These are phyloP conservation scores for Thelephora aurantiotincta DNA, from an alignment of 768 basidiomycete genomes.

Conservation along the genomic window DNA sequence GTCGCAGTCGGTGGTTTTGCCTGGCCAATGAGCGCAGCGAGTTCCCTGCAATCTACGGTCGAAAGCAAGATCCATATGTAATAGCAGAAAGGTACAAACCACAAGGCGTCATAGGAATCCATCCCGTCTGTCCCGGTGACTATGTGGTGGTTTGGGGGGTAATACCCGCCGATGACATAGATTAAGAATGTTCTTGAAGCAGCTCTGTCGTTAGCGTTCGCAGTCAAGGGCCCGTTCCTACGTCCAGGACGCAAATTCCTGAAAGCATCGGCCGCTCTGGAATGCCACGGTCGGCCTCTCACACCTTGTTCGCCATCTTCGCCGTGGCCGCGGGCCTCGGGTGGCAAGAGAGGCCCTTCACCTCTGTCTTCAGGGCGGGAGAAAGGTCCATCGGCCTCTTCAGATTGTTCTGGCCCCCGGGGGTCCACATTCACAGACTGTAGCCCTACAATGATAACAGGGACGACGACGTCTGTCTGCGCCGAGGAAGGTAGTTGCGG, in stretches of 20 bases:
- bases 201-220: conserved; percentile 11
- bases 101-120: conserved; percentile 68
- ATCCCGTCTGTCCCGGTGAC: conserved; percentile 63
- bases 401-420: conserved; percentile 9
- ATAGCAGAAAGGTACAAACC: conserved; percentile 28
- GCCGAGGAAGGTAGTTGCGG: neutral
- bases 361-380: conserved; percentile 4
- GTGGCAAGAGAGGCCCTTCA: conserved; percentile 8
- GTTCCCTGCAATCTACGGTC: conserved; percentile 33
- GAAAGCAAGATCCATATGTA: conserved; percentile 8
- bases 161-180: conserved; percentile 89
- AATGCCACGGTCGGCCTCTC: conserved; percentile 36
- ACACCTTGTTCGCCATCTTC: conserved; percentile 8
- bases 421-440: conserved; percentile 49
- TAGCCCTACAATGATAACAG: conserved; percentile 73
- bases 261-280: conserved; percentile 48
- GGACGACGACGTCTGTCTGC: conserved; percentile 37
- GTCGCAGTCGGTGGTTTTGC: conserved; percentile 73
- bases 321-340: conserved; percentile 10
- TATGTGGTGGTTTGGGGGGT: conserved; percentile 81
- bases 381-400: conserved; percentile 4
- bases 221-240: conserved; percentile 8
- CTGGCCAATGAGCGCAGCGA: conserved; percentile 73
- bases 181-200: conserved; percentile 72
- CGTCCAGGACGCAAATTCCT: conserved; percentile 27